phyloP scores from a whole-genome alignment of 2,329 filamentous ascomycete genomes.

The Epichloe festucae region DNA sequence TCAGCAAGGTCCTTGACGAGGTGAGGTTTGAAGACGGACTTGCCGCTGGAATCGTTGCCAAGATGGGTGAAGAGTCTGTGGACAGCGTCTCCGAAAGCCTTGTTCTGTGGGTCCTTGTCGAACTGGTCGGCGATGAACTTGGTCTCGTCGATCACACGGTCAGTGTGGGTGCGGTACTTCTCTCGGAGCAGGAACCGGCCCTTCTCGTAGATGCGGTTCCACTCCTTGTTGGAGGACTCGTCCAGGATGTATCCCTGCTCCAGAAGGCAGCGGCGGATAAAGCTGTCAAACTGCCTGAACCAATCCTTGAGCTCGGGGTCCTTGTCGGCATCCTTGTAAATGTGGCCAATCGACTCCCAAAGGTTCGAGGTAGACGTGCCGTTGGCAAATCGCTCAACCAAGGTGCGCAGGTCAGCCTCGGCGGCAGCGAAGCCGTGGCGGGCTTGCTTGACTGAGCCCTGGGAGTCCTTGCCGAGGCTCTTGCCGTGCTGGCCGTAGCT shows the following conservation, averaged over 20 bases:
- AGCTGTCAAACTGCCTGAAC: slow-evolving; percentile 70
- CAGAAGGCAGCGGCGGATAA: slow-evolving; percentile 70
- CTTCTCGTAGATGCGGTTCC: slow-evolving; percentile 73
- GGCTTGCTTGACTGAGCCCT: slow-evolving; percentile 59
- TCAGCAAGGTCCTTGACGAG: slow-evolving; percentile 79
- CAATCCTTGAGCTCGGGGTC: slow-evolving; percentile 80
- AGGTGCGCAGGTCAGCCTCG: slow-evolving; percentile 63
- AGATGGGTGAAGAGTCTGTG: slow-evolving; percentile 78
- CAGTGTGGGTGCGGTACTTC: slow-evolving; percentile 75
- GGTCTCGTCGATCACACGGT: slow-evolving; percentile 76
- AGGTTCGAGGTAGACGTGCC: slow-evolving; percentile 79
- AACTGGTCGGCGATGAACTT: slow-evolving; percentile 87
- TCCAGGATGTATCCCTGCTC: slow-evolving; percentile 87
- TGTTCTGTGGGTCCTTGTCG: slow-evolving; percentile 77
- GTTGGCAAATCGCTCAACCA: slow-evolving; percentile 94
- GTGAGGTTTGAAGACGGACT: slow-evolving; percentile 83
- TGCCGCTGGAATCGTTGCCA: slow-evolving; percentile 76
- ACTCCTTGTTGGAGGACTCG: slow-evolving; percentile 65
- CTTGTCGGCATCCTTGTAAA: slow-evolving; percentile 76
- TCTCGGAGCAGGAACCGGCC: slow-evolving; percentile 79
- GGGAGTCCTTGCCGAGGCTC: slow-evolving; percentile 47
- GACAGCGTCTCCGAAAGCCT: slow-evolving; percentile 59
- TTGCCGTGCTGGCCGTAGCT: slow-evolving; percentile 68
- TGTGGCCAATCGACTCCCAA: slow-evolving; percentile 68
- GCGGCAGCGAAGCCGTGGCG: slow-evolving; percentile 55